These are phyloP conservation scores for Graphiopsis chlorocephala DNA, from an alignment of 2,329 filamentous ascomycete species.

Conservation along the genomic window DNA sequence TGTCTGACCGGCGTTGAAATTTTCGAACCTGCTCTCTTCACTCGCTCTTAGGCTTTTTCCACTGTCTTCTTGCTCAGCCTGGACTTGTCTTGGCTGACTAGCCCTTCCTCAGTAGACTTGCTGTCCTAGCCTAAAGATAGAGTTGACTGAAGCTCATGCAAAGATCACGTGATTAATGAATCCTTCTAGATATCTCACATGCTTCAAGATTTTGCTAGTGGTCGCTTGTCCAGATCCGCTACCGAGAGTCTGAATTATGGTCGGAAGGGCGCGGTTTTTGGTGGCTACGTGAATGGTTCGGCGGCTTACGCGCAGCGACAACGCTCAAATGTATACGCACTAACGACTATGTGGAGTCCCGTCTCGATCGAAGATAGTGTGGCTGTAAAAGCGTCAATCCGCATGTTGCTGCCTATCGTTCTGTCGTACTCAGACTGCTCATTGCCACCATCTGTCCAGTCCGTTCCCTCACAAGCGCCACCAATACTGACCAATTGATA, in stretches of 20 bases:
- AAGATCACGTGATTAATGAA: too few relatives aligned
- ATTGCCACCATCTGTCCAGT: background rate
- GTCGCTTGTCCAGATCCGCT: background rate
- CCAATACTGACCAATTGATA: constrained; percentile 1
- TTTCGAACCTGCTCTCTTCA: background rate
- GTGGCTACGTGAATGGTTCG: background rate
- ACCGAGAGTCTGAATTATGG: background rate
- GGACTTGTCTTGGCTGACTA: too few relatives aligned
- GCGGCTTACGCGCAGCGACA: background rate
- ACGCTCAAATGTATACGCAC: background rate
- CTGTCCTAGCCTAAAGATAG: too few relatives aligned
- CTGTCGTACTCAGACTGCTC: constrained; percentile 2
- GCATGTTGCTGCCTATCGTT: background rate
- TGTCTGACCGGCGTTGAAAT: background rate
- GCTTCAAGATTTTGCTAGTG: background rate
- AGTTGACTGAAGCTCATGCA: too few relatives aligned
- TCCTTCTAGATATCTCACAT: background rate
- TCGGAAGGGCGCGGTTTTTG: background rate
- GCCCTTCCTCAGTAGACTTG: too few relatives aligned
- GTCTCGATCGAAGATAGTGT: background rate
- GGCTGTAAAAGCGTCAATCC: background rate
- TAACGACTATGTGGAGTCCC: background rate
- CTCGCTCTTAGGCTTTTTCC: too few relatives aligned
- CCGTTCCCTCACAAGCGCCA: background rate
- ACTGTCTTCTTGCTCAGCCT: too few relatives aligned